Base-by-base conservation (phyloP, 768 basidiomycete species). In the Xerocomus spinulosus region DNA sequence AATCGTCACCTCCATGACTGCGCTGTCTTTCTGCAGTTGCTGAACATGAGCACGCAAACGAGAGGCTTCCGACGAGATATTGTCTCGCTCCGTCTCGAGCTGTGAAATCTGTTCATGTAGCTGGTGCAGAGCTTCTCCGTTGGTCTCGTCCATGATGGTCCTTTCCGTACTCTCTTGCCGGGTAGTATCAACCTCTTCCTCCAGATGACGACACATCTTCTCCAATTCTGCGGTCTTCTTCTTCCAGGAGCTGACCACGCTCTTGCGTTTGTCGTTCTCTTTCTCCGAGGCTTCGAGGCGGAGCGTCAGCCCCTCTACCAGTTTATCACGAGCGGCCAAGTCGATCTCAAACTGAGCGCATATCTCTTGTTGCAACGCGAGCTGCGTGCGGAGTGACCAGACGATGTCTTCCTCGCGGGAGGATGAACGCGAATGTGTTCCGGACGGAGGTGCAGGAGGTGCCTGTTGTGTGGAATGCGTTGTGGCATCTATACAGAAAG, bases 151-250 rank as follows among this genome's bases (percentile, higher is more conserved):
- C 75, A 95, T 93, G 33, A 94, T 69, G 52, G 90, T 87, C 17
- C 83, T 72, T 50, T 87, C 85, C 65, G 91, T 71, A 57, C 84
- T 88, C 59, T 89, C 88, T 55, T 87, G 82, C 33, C 92, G 75
- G 35, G 85, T 86, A 7, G 79, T 74, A 51, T 97, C 94, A 24
- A 94, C 87, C 61, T 94, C 87, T 61, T 94, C 92, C 70, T 95
- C 87, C 25, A 85, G 72, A 47, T 73, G 68, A 14, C 81, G 75
- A 44, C 83, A 82, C 50, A 79, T 71, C 52, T 72, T 76, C 68
- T 91, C 87, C 39, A 92, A 69, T 53, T 89, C 86, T 44, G 73
- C 72, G 3, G 89, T 83, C 54, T 86, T 87, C 71, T 85, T 86
- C 71, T 82, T 85, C 83, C 86, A 88, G 15, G 68, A 69, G 32